Conservation (phyloP, 495 filamentous ascomycete species). For the Friedmanniomyces endolithicus region DNA sequence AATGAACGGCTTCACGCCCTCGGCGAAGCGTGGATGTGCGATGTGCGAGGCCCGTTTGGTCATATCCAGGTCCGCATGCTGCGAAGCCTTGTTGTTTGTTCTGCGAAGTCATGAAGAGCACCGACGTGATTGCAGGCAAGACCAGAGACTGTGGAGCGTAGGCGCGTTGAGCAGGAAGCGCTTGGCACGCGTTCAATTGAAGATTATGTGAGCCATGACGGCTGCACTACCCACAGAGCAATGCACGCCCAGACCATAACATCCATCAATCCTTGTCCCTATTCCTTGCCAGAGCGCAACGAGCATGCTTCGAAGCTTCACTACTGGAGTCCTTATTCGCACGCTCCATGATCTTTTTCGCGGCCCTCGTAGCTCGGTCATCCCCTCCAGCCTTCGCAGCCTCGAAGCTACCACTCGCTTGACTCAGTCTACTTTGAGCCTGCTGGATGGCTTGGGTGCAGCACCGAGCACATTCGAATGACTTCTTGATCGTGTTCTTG, state of each 20-base stretch:
- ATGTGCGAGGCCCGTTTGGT: too few relatives aligned
- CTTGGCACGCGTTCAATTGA: too few relatives aligned
- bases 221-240: not conserved
- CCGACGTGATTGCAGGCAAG: too few relatives aligned
- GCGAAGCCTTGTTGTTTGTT: too few relatives aligned
- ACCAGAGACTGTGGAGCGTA: too few relatives aligned
- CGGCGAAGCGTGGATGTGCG: too few relatives aligned
- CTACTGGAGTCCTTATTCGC: not conserved
- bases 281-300: not conserved
- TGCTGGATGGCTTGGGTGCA: not conserved
- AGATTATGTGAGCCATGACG: too few relatives aligned
- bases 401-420: not conserved
- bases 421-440: not conserved
- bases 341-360: not conserved
- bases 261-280: not conserved
- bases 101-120: too few relatives aligned
- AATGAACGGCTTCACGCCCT: too few relatives aligned
- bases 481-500: not conserved
- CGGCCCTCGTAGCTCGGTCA: not conserved
- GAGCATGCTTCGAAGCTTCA: not conserved
- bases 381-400: not conserved
- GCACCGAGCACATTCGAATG: not conserved
- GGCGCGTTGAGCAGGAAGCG: too few relatives aligned
- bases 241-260: not conserved
- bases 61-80: too few relatives aligned